phyloP scores from a whole-genome alignment of 1,284 basidiomycete genomes.

The Vanrija pseudolonga region DNA sequence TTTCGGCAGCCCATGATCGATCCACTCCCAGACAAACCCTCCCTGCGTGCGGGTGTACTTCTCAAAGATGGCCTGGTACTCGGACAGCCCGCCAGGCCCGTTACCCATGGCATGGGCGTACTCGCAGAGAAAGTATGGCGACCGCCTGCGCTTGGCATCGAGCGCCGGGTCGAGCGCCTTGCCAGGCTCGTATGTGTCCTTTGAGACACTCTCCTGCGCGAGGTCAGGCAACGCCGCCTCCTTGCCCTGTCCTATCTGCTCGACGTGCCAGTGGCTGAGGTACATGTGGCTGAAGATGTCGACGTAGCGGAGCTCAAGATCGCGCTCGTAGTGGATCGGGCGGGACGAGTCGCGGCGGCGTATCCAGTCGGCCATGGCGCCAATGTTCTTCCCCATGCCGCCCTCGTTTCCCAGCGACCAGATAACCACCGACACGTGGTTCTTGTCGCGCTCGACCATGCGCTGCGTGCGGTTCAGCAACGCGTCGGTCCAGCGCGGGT shows the following conservation, averaged over 20 bases:
- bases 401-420: conserved; percentile 23
- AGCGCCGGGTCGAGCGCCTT: background rate
- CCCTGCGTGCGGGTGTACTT: conserved; percentile 21
- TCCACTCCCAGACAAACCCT: conserved; percentile 34
- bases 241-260: conserved; percentile 13
- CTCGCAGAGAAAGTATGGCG: conserved; percentile 19
- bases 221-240: background rate
- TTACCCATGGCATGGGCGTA: conserved; percentile 27
- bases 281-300: conserved; percentile 29
- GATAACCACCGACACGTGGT: conserved; percentile 16
- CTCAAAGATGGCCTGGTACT: conserved; percentile 20
- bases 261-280: conserved; percentile 13
- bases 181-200: background rate
- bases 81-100: conserved; percentile 17
- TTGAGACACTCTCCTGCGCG: background rate
- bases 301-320: conserved; percentile 9
- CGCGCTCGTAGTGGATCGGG: conserved; percentile 26
- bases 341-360: conserved; percentile 16
- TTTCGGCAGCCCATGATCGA: conserved; percentile 24
- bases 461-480: conserved; percentile 10
- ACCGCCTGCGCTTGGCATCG: background rate
- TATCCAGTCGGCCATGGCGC: conserved; percentile 15
- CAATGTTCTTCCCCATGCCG: conserved; percentile 17
- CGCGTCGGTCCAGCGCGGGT: conserved; percentile 4
- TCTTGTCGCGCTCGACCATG: conserved; percentile 23